Conservation (phyloP, 805 yeast genomes). For the Candida lessepsii region DNA sequence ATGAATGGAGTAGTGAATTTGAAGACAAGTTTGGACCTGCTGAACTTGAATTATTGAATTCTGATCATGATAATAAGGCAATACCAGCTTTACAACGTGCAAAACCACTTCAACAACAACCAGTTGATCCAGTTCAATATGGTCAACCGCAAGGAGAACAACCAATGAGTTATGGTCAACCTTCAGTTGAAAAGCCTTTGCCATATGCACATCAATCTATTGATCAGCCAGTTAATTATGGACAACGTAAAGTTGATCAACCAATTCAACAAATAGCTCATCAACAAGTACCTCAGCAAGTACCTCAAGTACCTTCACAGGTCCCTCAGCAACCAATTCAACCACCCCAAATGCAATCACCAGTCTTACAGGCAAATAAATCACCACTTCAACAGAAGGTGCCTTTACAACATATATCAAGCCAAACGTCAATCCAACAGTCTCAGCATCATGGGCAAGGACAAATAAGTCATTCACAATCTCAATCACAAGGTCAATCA, state of each 20-base stretch:
- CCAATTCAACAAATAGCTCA: too few relatives aligned
- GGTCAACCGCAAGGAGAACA: constrained; percentile 1
- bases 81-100: background rate
- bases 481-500: background rate
- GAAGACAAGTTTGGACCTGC: constrained; percentile 2
- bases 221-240: too few relatives aligned
- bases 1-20: background rate
- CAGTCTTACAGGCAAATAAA: too few relatives aligned
- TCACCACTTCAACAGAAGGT: too few relatives aligned
- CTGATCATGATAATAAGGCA: background rate
- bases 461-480: background rate
- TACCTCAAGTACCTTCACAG: background rate
- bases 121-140: background rate
- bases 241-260: too few relatives aligned
- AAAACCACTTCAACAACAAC: background rate
- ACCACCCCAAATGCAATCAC: constrained; percentile 1
- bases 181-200: too few relatives aligned
- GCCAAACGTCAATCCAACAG: background rate
- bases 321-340: background rate
- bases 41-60: constrained; percentile 2
- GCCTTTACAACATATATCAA: background rate
- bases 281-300: too few relatives aligned
- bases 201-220: too few relatives aligned
- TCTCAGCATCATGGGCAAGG: background rate
- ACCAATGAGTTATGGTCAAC: too few relatives aligned